A percentile compares a stretch with the other conserved stretches of the same genome.
Evolutionary conservation across 2,329 filamentous ascomycete genomes (phyloP).

Genomic region (Hypoxylon sp.): DNA sequence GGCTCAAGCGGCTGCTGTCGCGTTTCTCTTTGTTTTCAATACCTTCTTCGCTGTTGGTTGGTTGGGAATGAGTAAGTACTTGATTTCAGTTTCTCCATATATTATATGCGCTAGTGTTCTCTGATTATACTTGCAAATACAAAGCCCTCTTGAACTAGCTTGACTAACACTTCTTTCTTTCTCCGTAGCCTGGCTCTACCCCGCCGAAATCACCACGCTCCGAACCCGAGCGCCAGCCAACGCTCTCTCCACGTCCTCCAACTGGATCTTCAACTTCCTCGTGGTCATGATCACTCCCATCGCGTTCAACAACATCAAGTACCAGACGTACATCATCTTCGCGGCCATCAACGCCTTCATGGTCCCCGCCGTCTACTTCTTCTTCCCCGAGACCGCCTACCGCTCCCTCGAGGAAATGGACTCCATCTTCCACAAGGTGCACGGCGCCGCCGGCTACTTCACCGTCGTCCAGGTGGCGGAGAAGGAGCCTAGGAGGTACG

Average conservation of each 20-base stretch:
- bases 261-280: slow-evolving; percentile 76
- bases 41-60: slow-evolving; percentile 68
- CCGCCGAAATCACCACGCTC: slow-evolving; percentile 69
- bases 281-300: slow-evolving; percentile 75
- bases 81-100: background rate
- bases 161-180: slow-evolving; percentile 10
- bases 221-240: slow-evolving; percentile 70
- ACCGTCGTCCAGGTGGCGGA: slow-evolving; percentile 60
- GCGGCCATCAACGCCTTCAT: slow-evolving; percentile 75
- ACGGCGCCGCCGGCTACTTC: slow-evolving; percentile 59
- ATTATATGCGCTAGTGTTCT: background rate
- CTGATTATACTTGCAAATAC: background rate
- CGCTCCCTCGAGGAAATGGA: slow-evolving; percentile 78
- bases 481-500: slow-evolving; percentile 69
- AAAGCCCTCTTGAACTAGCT: background rate
- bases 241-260: slow-evolving; percentile 64
- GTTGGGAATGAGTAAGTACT: slow-evolving; percentile 61
- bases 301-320: slow-evolving; percentile 69
- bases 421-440: slow-evolving; percentile 71
- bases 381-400: slow-evolving; percentile 76
- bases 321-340: slow-evolving; percentile 76
- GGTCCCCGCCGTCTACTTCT: slow-evolving; percentile 71
- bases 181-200: slow-evolving; percentile 66
- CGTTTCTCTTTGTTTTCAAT: slow-evolving; percentile 67
- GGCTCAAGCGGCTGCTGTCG: slow-evolving; percentile 54